phyloP scores from a whole-genome alignment of 2,329 filamentous ascomycete genomes.

The Rhynchosporium secalis region DNA sequence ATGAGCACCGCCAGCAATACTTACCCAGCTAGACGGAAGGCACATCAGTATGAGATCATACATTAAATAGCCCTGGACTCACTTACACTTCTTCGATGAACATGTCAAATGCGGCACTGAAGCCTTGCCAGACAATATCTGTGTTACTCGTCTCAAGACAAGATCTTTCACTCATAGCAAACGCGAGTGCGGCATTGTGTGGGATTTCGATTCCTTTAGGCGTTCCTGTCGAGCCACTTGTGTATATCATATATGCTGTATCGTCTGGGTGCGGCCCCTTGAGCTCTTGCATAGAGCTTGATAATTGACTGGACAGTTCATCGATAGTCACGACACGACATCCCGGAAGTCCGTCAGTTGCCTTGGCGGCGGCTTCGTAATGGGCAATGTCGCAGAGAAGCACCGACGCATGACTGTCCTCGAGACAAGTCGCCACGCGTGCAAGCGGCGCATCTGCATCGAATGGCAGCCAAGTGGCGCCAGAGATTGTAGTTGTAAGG shows the following conservation, averaged over 20 bases:
- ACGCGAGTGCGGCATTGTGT: slow-evolving; percentile 16
- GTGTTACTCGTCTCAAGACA: slow-evolving; percentile 10
- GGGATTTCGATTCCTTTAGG: slow-evolving; percentile 21
- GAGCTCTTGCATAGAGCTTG: neutral
- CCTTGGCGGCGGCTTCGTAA: neutral
- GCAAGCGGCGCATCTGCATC: slow-evolving; percentile 2
- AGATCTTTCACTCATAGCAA: slow-evolving; percentile 14
- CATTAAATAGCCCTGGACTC: neutral
- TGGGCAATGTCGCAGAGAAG: slow-evolving; percentile 11
- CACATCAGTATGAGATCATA: neutral
- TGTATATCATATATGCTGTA: slow-evolving; percentile 24
- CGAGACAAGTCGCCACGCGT: neutral
- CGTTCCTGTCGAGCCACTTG: slow-evolving; percentile 19
- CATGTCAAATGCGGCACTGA: slow-evolving; percentile 18
- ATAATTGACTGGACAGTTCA: neutral
- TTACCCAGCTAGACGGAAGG: slow-evolving; percentile 7
- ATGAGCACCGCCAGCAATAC: slow-evolving; percentile 16
- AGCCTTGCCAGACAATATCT: slow-evolving; percentile 16
- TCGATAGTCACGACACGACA: neutral
- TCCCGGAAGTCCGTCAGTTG: neutral
- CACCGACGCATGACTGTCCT: slow-evolving; percentile 11
- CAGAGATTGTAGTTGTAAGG: slow-evolving; percentile 15
- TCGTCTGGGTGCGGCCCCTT: slow-evolving; percentile 7
- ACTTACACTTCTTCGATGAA: slow-evolving; percentile 19
- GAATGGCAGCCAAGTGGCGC: slow-evolving; percentile 10